Percentiles rank a stretch among this genome's conserved stretches.
These are phyloP conservation scores for Colletotrichum neosansevieriae DNA, from an alignment of 2,329 filamentous ascomycete species.

Conservation along the genomic window DNA sequence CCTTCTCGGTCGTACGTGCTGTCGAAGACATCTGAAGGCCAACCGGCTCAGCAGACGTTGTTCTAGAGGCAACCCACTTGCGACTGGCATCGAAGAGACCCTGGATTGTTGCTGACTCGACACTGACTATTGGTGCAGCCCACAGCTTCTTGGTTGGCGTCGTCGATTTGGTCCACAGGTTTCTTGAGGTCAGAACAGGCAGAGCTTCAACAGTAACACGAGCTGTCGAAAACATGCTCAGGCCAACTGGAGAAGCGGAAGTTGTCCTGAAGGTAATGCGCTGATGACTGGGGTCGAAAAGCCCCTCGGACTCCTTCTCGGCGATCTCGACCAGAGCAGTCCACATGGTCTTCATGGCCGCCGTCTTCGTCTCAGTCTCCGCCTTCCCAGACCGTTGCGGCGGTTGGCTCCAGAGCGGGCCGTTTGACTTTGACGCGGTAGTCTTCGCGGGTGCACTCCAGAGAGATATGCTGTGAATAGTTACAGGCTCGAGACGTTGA, in stretches of 20 bases:
- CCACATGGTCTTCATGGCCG: slow-evolving; percentile 38
- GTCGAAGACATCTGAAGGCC: slow-evolving; percentile 35
- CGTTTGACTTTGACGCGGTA: neutral
- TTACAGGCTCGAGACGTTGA: slow-evolving; percentile 45
- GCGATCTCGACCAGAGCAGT: slow-evolving; percentile 11
- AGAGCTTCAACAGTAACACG: slow-evolving; percentile 38
- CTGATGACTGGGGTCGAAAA: slow-evolving; percentile 42
- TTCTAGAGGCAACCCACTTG: slow-evolving; percentile 41
- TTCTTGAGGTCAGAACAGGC: slow-evolving; percentile 45
- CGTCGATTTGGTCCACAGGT: slow-evolving; percentile 48
- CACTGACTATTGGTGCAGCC: neutral
- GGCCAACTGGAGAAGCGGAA: slow-evolving; percentile 48
- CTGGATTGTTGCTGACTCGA: neutral
- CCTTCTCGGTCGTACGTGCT: slow-evolving; percentile 44
- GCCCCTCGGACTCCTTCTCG: slow-evolving; percentile 37
- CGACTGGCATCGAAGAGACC: slow-evolving; percentile 42
- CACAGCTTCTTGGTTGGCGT: neutral
- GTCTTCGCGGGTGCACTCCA: slow-evolving; percentile 45
- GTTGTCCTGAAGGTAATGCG: slow-evolving; percentile 49
- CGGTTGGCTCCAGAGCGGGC: slow-evolving; percentile 37
- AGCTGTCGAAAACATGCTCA: slow-evolving; percentile 50
- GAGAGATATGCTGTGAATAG: slow-evolving; percentile 52
- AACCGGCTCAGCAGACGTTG: slow-evolving; percentile 36
- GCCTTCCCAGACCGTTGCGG: neutral
- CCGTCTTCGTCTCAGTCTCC: neutral